Evolutionary conservation across 2,329 filamentous ascomycete genomes (phyloP).

Genomic region (Chaetomium olivaceum): DNA sequence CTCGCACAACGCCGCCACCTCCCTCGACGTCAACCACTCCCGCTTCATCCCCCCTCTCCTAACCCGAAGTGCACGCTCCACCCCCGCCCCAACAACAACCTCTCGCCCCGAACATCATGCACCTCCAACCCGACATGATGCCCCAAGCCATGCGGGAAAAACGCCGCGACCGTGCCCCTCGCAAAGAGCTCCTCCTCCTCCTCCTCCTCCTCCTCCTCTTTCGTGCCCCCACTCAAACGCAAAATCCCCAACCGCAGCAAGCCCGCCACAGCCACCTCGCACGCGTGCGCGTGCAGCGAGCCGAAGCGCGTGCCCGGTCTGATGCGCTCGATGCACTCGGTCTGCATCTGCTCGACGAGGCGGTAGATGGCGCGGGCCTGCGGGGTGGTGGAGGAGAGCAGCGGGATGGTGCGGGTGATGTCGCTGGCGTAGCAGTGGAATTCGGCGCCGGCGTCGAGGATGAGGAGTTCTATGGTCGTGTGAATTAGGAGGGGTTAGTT

Average conservation of each 20-base stretch:
- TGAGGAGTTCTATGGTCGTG: slow-evolving; percentile 64
- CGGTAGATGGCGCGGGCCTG: slow-evolving; percentile 72
- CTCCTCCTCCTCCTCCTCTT: too few species aligned
- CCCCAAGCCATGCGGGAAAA: slow-evolving; percentile 66
- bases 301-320: slow-evolving; percentile 70
- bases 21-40: slow-evolving; percentile 43
- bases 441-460: slow-evolving; percentile 87
- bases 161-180: slow-evolving; percentile 58
- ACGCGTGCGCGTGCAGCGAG: slow-evolving; percentile 71
- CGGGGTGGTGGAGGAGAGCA: slow-evolving; percentile 64
- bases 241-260: slow-evolving; percentile 73
- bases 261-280: slow-evolving; percentile 69
- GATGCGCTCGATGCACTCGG: slow-evolving; percentile 67
- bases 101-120: slow-evolving; percentile 55
- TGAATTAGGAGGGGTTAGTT: too few species aligned
- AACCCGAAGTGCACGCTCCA: not conserved
- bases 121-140: slow-evolving; percentile 68
- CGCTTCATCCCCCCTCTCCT: slow-evolving; percentile 40
- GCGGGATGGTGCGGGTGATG: slow-evolving; percentile 83
- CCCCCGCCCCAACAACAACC: slow-evolving; percentile 38
- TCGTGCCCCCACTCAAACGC: too few species aligned
- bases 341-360: slow-evolving; percentile 80
- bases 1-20: slow-evolving; percentile 37
- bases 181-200: slow-evolving; percentile 53
- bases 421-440: slow-evolving; percentile 85